A percentile compares a stretch with the other conserved stretches of the same genome.
Evolutionary conservation across 148 eudicot genomes (phyloP).

Genomic region (Vaccinium darrowii): DNA sequence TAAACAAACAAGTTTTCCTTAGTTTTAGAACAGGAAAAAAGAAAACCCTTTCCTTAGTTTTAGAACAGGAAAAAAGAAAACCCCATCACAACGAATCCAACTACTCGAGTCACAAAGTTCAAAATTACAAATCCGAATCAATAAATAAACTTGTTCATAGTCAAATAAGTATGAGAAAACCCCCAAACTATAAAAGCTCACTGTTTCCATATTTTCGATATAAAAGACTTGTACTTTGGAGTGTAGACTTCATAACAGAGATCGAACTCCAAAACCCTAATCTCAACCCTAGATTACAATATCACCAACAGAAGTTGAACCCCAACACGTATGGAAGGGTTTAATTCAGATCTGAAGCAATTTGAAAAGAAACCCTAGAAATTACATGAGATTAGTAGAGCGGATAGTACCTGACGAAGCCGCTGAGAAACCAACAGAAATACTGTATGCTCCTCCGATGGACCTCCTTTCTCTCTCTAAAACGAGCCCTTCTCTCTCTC

Average conservation of each 20-base stretch:
- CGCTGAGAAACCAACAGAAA: neutral
- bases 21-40: neutral
- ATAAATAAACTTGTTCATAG: neutral
- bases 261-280: conserved; percentile 1
- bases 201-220: neutral
- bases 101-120: neutral
- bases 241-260: neutral
- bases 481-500: neutral
- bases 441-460: neutral
- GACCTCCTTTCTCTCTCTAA: conserved; percentile 8
- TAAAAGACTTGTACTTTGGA: neutral
- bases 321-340: neutral
- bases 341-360: neutral
- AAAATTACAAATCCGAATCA: neutral
- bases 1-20: neutral
- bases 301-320: neutral
- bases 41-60: neutral
- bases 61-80: neutral
- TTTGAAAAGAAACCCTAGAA: conserved; percentile 11
- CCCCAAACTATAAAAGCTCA: neutral
- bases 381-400: neutral
- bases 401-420: neutral
- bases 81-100: neutral
- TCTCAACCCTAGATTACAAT: neutral
- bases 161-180: neutral